These are phyloP conservation scores for Licmophora abbreviata DNA, from an alignment of 108 stramenopile genomes.

Conservation along the genomic window DNA sequence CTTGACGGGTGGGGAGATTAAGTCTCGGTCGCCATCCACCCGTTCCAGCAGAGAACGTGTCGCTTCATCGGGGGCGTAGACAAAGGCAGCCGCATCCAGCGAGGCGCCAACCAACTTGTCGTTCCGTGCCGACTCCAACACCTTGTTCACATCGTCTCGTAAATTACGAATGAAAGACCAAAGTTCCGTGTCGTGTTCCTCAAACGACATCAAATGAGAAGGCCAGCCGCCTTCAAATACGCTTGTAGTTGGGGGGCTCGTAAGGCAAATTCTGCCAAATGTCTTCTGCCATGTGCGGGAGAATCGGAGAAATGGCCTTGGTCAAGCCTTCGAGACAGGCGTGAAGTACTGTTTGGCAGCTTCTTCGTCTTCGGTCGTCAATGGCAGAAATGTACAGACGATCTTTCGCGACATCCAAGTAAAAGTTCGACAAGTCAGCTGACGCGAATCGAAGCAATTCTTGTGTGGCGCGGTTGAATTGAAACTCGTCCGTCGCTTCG, in stretches of 20 bases:
- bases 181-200: slow-evolving; percentile 42
- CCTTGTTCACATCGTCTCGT: slow-evolving; percentile 84
- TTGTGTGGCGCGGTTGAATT: slow-evolving; percentile 80
- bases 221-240: slow-evolving; percentile 81
- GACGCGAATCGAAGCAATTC: slow-evolving; percentile 85
- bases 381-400: slow-evolving; percentile 89
- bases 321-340: slow-evolving; percentile 79
- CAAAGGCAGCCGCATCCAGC: slow-evolving; percentile 69
- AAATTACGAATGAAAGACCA: slow-evolving; percentile 67
- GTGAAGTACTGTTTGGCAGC: slow-evolving; percentile 88
- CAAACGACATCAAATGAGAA: slow-evolving; percentile 35
- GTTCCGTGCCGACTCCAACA: slow-evolving; percentile 66
- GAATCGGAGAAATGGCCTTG: slow-evolving; percentile 81
- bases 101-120: slow-evolving; percentile 89
- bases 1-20: slow-evolving; percentile 68
- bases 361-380: slow-evolving; percentile 76
- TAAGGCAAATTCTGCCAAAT: slow-evolving; percentile 91
- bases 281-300: slow-evolving; percentile 98
- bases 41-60: slow-evolving; percentile 34
- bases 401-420: slow-evolving; percentile 96
- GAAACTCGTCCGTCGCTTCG: slow-evolving; percentile 78
- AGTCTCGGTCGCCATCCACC: slow-evolving; percentile 64
- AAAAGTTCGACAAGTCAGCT: slow-evolving; percentile 93
- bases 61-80: slow-evolving; percentile 61
- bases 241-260: slow-evolving; percentile 41